Evolutionary conservation across 768 basidiomycete species (phyloP).

Genomic region (Suillus americanus): DNA sequence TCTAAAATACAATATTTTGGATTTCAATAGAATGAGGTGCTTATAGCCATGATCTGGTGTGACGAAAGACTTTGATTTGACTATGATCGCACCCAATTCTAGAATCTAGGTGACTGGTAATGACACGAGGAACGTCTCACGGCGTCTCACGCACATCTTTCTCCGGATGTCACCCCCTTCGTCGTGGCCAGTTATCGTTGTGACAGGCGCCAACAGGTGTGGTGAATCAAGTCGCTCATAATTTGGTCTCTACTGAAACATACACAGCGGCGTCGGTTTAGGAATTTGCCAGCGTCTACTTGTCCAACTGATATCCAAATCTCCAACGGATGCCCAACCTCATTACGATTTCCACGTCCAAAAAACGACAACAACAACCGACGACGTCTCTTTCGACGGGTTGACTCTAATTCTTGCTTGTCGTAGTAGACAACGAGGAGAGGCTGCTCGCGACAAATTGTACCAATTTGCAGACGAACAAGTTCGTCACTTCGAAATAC

Average conservation of each 20-base stretch:
- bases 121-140: neutral
- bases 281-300: conserved; percentile 81
- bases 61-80: no score
- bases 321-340: conserved; percentile 52
- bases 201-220: conserved; percentile 73
- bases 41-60: neutral
- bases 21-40: neutral
- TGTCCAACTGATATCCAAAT: conserved; percentile 54
- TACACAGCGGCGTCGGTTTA: conserved; percentile 73
- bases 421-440: conserved; percentile 62
- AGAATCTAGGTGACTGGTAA: neutral
- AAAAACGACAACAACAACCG: conserved; percentile 19
- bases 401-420: conserved; percentile 82
- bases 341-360: conserved; percentile 25
- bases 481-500: conserved; percentile 37
- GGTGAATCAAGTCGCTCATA: conserved; percentile 14
- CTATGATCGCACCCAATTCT: neutral
- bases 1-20: neutral
- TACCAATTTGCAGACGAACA: conserved; percentile 53
- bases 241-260: neutral
- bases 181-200: conserved; percentile 51
- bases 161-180: conserved; percentile 25
- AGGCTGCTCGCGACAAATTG: conserved; percentile 57
- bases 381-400: conserved; percentile 41
- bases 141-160: conserved; percentile 3